phyloP scores from a whole-genome alignment of 257 asterid genomes.

The Przewalskia tangutica region DNA sequence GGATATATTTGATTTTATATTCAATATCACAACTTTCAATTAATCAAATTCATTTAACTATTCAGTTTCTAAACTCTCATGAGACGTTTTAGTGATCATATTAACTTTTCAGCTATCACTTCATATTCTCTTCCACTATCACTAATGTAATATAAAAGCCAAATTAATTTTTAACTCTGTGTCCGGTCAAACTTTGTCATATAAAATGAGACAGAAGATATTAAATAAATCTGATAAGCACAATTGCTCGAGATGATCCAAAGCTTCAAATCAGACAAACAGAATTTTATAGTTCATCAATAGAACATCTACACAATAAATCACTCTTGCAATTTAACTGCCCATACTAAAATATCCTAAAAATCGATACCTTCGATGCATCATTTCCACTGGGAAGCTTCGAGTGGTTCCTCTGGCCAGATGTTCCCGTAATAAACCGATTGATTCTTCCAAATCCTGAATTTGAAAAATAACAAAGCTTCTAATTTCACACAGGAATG shows the following conservation, averaged over 20 bases:
- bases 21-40: not conserved
- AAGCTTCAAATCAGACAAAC: not conserved
- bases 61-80: not conserved
- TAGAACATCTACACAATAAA: not conserved
- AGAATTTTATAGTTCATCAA: not conserved
- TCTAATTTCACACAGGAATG: not conserved
- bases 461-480: not conserved
- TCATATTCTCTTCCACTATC: not conserved
- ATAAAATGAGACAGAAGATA: not conserved
- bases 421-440: constrained; percentile 1
- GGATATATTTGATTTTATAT: not conserved
- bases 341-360: not conserved
- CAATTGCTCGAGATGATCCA: not conserved
- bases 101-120: not conserved
- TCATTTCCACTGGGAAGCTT: constrained; percentile 2
- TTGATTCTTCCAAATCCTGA: constrained; percentile 10
- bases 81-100: not conserved
- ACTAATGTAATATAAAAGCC: not conserved
- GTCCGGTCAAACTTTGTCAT: not conserved
- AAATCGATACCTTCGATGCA: not conserved
- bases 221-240: not conserved
- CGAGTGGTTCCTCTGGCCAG: not conserved
- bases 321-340: not conserved
- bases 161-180: not conserved
- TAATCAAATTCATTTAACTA: not conserved